Evolutionary conservation across 805 yeast genomes (phyloP), one percentile per base, ranked within the genome.

Genomic region (Torulaspora maleeae): DNA sequence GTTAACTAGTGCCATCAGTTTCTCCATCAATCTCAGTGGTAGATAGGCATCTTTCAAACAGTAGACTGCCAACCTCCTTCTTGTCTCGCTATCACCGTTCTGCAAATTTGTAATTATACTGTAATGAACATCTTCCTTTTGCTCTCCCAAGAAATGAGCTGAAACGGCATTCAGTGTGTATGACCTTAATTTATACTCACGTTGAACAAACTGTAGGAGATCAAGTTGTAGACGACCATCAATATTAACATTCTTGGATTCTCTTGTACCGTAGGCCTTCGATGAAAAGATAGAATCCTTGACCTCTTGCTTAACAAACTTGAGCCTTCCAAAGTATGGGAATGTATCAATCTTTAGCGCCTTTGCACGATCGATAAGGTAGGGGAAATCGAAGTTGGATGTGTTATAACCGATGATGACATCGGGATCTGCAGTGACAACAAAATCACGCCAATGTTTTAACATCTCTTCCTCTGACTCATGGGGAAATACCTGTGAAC

Each of bases 141-240:
- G 99, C 60, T 95, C 99, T 22, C 86, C 87, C 55, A 93, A 64
- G 60, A 95, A 93, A 58, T 88, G 88, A 0, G 98, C 95, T 4
- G 96, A 86, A 0, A 93, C 99, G 0, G 97, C 86, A 66, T 93
- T 93, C 65, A 93, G 73, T 0, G 99, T 90, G 67, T 93, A 93
- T 2, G 96, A 86, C 66, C 99, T 79, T 56, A 93, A 73, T 64
- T 93, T 95, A 68, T 88, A 89, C 63, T 93, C 99, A 63, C 99
- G 80, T 64, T 90, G 96, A 51, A 88, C 79, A 61, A 89, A 90
- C 57, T 91, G 98, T 32, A 93, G 75, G 62, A 93, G 71, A 72
- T 93, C 99, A 54, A 93, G 71, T 63, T 93, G 99, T 77, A 93
- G 78, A 62, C 99, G 79, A 28, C 99, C 99, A 60, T 93, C 98